Percentiles rank a stretch among this genome's conserved stretches.
Evolutionary conservation across 306 rosid species (phyloP).

Genomic region (Ochetophila trinervis): DNA sequence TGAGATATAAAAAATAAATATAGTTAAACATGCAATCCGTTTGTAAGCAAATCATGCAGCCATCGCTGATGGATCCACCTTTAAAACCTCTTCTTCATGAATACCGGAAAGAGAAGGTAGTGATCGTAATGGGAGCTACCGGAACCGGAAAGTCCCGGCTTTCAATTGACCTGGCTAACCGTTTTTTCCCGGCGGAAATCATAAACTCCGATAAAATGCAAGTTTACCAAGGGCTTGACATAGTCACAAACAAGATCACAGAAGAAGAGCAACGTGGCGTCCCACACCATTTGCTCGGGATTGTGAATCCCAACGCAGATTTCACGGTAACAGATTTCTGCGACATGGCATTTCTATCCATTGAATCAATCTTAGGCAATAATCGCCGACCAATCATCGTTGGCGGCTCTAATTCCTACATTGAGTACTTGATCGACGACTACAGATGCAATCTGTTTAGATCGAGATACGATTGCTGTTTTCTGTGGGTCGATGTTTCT

Average conservation of each 20-base stretch:
- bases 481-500: constrained; percentile 74
- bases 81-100: constrained; percentile 27
- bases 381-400: constrained; percentile 66
- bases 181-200: constrained; percentile 59
- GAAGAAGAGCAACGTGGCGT: constrained; percentile 59
- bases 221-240: constrained; percentile 69
- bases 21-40: constrained; percentile 21
- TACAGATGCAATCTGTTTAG: constrained; percentile 36
- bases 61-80: constrained; percentile 38
- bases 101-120: constrained; percentile 64
- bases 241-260: constrained; percentile 71
- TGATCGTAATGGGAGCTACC: constrained; percentile 79
- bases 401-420: constrained; percentile 85
- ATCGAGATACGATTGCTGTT: constrained; percentile 55
- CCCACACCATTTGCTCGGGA: constrained; percentile 76
- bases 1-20: too few species aligned
- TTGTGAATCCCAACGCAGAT: constrained; percentile 43
- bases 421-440: constrained; percentile 64
- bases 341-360: constrained; percentile 30
- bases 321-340: constrained; percentile 53
- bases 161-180: constrained; percentile 63
- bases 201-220: constrained; percentile 93
- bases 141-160: constrained; percentile 85
- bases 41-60: constrained; percentile 34
- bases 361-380: constrained; percentile 38